phyloP scores from a whole-genome alignment of 345 rosid species.

The Ricinus communis region DNA sequence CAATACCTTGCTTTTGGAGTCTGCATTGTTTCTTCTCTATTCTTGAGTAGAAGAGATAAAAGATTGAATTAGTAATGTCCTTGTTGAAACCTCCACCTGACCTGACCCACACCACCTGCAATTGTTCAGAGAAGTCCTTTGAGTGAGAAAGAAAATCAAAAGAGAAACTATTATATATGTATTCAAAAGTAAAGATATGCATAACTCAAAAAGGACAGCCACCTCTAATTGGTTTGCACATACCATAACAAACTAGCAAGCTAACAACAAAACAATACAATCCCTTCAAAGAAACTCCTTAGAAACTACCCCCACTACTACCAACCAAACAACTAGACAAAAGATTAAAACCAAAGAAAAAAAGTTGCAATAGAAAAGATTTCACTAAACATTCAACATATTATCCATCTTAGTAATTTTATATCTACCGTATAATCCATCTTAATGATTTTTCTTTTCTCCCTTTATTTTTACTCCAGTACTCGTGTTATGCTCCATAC shows the following conservation, averaged over 20 bases:
- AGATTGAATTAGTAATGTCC: conserved; percentile 19
- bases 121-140: conserved; percentile 33
- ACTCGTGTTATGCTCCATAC: conserved; percentile 8
- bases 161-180: conserved; percentile 32
- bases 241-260: conserved; percentile 41
- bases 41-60: conserved; percentile 23
- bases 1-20: conserved; percentile 75
- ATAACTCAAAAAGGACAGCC: conserved; percentile 25
- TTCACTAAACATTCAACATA: conserved; percentile 15
- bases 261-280: conserved; percentile 46
- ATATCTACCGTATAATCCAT: conserved; percentile 10
- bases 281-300: conserved; percentile 90
- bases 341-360: conserved; percentile 23
- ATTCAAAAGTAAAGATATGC: conserved; percentile 17
- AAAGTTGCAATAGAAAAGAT: conserved; percentile 34
- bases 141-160: conserved; percentile 37
- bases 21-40: conserved; percentile 59
- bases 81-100: conserved; percentile 44
- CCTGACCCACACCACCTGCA: conserved; percentile 60
- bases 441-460: conserved; percentile 8
- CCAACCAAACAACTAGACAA: conserved; percentile 53
- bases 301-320: conserved; percentile 84
- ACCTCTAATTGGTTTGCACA: conserved; percentile 36
- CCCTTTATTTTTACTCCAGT: conserved; percentile 25
- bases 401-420: conserved; percentile 1